Evolutionary conservation across 352 stramenopile species (phyloP), one percentile per base, ranked within the genome.

Genomic region (Pythium volutum): DNA sequence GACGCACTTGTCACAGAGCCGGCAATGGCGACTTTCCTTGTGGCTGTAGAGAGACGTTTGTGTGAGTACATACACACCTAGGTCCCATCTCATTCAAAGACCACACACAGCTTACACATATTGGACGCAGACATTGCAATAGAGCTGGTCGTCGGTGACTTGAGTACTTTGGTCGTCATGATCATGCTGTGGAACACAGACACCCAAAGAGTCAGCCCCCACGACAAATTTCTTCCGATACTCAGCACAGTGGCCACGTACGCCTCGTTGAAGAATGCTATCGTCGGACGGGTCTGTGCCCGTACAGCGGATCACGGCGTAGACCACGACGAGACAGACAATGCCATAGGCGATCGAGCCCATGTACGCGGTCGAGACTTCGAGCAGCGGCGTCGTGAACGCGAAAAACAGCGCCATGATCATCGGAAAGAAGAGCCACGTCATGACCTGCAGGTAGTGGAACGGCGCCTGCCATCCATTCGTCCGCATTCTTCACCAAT

Each of bases 1-100:
- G 18, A 99, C 93, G 68, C 96, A 98, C 63, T 99, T 99, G 62
- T 98, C 91, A 60, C 96, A 99, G 46, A 98, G 89, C 20, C 95
- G 94, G 70, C 96, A 99, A 64, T 99, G 96, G 59, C 84, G 79
- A 54, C 81, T 93, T 55, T 92, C 71, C 56, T 93, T 89, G 68
- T 93, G 85, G 18, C 84, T 93, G 11, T 74, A 88, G 12, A 15
- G 31, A 36, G 31, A 36, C 46, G 4, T 22, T 53, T 12, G 1
- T 33, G 18, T 29, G 16, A 39, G 9, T 18, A 4, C 6, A 18
- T 22, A 5, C 36, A 43, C 9, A 43, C 5, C 14, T 7, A 15
- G 1, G 36, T 8, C 2, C 18, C 36, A 43, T 43, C 36, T 43
- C 36, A 20, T 43, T 18, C 31, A 36, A 36, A 36, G 8, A 23